Evolutionary conservation across 148 eudicot species (phyloP).

Genomic region (Spergularia bocconei): DNA sequence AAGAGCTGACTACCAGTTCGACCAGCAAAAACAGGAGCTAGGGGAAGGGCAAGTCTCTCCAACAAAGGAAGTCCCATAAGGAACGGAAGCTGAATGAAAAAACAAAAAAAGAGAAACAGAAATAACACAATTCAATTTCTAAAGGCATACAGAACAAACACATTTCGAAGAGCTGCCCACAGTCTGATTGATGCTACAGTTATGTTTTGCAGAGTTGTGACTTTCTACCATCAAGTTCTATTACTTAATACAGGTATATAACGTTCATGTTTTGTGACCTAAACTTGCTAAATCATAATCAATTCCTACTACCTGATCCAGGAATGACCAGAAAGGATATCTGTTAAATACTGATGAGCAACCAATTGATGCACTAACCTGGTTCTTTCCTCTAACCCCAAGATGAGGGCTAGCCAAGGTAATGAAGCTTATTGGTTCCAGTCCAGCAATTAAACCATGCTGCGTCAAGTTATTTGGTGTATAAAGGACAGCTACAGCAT

Average conservation of each 20-base stretch:
- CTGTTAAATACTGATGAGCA: not conserved
- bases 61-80: conserved; percentile 80
- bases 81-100: conserved; percentile 64
- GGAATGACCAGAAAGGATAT: not conserved
- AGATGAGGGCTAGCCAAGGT: conserved; percentile 99
- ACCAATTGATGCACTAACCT: conserved; percentile 44
- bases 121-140: conserved; percentile 23
- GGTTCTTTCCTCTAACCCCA: conserved; percentile 95
- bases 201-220: too few species aligned
- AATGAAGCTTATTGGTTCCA: conserved; percentile 85
- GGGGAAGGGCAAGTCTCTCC: conserved; percentile 83
- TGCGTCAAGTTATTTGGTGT: conserved; percentile 25
- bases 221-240: too few species aligned
- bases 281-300: not conserved
- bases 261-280: too few species aligned
- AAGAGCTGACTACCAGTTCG: conserved; percentile 95
- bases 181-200: not conserved
- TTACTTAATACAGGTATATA: too few species aligned
- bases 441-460: conserved; percentile 65
- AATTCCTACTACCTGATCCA: not conserved
- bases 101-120: conserved; percentile 14
- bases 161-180: not conserved
- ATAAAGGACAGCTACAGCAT: conserved; percentile 77
- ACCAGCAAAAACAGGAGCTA: conserved; percentile 78
- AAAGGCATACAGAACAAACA: conserved; percentile 15